Evolutionary conservation across 2,329 filamentous ascomycete species (phyloP).

Genomic region (Fusarium incarnatum): DNA sequence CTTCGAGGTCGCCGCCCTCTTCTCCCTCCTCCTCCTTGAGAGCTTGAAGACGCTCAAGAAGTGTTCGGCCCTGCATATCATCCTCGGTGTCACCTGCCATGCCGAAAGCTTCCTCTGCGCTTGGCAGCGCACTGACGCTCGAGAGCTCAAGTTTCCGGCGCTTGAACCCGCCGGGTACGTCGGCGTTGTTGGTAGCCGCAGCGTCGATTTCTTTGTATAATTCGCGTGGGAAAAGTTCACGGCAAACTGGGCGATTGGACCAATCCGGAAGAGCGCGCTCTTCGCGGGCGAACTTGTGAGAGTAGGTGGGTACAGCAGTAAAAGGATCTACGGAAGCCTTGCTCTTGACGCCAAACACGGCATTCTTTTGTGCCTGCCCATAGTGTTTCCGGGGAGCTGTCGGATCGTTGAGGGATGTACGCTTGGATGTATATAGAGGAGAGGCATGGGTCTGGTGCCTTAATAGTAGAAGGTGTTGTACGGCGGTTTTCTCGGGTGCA

Average conservation of each 20-base stretch:
- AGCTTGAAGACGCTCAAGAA: conserved; percentile 59
- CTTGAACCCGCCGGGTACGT: conserved; percentile 55
- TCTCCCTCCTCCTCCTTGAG: conserved; percentile 64
- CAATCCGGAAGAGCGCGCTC: conserved; percentile 67
- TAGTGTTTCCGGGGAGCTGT: conserved; percentile 59
- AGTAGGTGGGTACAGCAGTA: conserved; percentile 68
- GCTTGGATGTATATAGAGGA: conserved; percentile 68
- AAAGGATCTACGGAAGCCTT: conserved; percentile 69
- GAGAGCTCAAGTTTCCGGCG: conserved; percentile 59
- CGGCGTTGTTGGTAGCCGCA: conserved; percentile 44
- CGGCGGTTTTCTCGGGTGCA: conserved; percentile 58
- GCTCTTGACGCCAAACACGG: conserved; percentile 65
- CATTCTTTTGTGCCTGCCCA: conserved; percentile 69
- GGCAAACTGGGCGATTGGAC: conserved; percentile 61
- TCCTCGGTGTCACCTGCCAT: conserved; percentile 47
- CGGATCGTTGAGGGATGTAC: conserved; percentile 56
- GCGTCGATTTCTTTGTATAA: conserved; percentile 67
- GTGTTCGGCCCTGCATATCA: conserved; percentile 50
- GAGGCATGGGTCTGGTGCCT: conserved; percentile 67
- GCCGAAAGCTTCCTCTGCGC: conserved; percentile 64
- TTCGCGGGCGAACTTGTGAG: conserved; percentile 64
- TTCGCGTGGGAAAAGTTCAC: conserved; percentile 67
- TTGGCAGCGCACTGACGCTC: conserved; percentile 60
- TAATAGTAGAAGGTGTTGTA: conserved; percentile 66
- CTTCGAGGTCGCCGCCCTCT: conserved; percentile 61